Conservation (phyloP, 306 rosid genomes). For the Dryas alaskensis region DNA sequence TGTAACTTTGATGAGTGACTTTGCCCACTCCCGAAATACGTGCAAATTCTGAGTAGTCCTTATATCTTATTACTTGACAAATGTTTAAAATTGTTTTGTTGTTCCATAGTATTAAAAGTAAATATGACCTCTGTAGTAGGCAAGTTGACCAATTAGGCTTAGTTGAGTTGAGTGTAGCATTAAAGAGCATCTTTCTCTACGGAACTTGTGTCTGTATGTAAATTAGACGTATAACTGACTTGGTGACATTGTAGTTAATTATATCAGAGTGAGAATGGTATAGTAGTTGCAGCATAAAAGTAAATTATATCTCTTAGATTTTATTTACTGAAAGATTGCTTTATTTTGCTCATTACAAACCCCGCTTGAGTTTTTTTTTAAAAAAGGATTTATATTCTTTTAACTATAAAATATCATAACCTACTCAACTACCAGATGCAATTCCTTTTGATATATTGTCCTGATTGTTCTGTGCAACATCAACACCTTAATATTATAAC, state of each 20-base stretch:
- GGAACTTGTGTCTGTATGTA: neutral
- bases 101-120: neutral
- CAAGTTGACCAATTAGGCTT: neutral
- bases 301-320: neutral
- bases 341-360: neutral
- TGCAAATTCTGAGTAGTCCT: neutral
- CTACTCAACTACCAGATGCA: neutral
- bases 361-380: no score
- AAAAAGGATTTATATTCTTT: no score
- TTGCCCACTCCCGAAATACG: constrained; percentile 1
- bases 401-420: no score
- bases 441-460: neutral
- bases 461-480: neutral
- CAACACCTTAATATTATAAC: neutral
- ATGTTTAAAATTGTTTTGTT: neutral
- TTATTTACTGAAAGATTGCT: neutral
- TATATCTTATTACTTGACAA: constrained; percentile 5
- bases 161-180: neutral
- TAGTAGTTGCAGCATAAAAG: neutral
- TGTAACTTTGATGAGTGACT: neutral
- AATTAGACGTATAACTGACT: neutral
- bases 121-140: neutral
- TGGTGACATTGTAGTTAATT: neutral
- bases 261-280: neutral
- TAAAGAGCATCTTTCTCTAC: neutral